phyloP scores from a whole-genome alignment of 768 basidiomycete species.

The Suillus hirtellus region DNA sequence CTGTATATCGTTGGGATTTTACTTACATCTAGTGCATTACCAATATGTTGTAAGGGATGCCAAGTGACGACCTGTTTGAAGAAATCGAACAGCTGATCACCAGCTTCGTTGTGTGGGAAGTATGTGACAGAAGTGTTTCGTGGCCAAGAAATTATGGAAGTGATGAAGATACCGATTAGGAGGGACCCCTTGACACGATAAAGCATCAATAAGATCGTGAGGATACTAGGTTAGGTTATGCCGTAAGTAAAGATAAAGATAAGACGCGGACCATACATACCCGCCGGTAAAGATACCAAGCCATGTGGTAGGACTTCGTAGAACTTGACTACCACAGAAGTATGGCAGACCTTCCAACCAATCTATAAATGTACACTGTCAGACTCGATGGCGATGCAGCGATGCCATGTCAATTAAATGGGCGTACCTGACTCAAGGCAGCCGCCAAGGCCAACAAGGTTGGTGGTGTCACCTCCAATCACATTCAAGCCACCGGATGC shows the following conservation, averaged over 20 bases:
- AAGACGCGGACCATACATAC: slow-evolving; percentile 38
- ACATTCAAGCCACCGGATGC: slow-evolving; percentile 70
- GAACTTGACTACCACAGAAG: slow-evolving; percentile 64
- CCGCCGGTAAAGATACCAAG: slow-evolving; percentile 86
- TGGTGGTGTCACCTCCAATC: slow-evolving; percentile 70
- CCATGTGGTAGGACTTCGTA: slow-evolving; percentile 82
- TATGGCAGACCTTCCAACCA: slow-evolving; percentile 47
- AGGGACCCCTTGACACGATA: slow-evolving; percentile 85
- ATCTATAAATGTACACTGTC: slow-evolving; percentile 32
- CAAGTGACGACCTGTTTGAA: slow-evolving; percentile 85
- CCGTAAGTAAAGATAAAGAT: slow-evolving; percentile 11
- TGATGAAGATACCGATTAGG: slow-evolving; percentile 79
- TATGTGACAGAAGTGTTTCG: slow-evolving; percentile 78
- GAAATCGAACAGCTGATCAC: slow-evolving; percentile 75
- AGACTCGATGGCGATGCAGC: slow-evolving; percentile 13
- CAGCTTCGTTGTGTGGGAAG: slow-evolving; percentile 71
- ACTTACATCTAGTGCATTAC: slow-evolving; percentile 69
- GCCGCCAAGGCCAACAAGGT: slow-evolving; percentile 76
- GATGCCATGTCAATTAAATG: background rate
- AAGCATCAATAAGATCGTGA: slow-evolving; percentile 79
- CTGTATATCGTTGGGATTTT: background rate
- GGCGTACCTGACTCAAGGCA: slow-evolving; percentile 53
- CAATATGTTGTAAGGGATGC: slow-evolving; percentile 58
- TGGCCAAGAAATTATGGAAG: slow-evolving; percentile 87
- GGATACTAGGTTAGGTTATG: slow-evolving; percentile 43